Evolutionary conservation across 495 filamentous ascomycete species (phyloP).

Genomic region (Lasiosphaeria ovina): DNA sequence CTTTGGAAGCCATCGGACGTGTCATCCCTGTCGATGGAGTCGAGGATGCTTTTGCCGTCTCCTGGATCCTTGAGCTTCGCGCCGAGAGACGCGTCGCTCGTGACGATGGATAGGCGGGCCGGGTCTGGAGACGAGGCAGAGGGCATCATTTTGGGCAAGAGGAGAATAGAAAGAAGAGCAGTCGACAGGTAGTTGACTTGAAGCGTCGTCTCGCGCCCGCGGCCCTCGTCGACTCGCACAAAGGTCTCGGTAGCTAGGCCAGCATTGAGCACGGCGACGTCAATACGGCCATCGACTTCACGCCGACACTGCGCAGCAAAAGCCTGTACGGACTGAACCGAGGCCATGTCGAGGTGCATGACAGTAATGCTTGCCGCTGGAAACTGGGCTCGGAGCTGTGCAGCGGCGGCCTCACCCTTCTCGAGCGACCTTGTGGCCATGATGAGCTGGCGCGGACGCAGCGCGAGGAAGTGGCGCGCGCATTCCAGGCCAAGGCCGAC

Average conservation of each 20-base stretch:
- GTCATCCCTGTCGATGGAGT: constrained; percentile 32
- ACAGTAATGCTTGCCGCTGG: constrained; percentile 39
- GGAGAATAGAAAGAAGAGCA: constrained; percentile 37
- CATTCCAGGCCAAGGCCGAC: constrained; percentile 50
- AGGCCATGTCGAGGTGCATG: constrained; percentile 52
- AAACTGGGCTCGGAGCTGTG: constrained; percentile 6
- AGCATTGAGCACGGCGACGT: constrained; percentile 52
- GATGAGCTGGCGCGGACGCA: constrained; percentile 15
- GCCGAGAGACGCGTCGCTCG: neutral
- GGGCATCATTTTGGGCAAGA: constrained; percentile 35
- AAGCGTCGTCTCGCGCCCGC: constrained; percentile 43
- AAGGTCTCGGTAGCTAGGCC: constrained; percentile 28
- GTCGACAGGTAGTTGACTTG: constrained; percentile 54
- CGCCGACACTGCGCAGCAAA: constrained; percentile 39
- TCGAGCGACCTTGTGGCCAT: constrained; percentile 18
- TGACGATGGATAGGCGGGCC: constrained; percentile 4
- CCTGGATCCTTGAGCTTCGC: neutral
- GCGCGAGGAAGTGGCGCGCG: constrained; percentile 35
- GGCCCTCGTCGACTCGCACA: constrained; percentile 16
- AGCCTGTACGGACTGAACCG: constrained; percentile 38
- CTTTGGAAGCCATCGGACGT: constrained; percentile 25
- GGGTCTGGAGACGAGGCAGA: neutral
- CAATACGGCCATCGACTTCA: constrained; percentile 29
- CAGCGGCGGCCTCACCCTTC: constrained; percentile 16
- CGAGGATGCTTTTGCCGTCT: constrained; percentile 25